Percentiles rank a stretch among this genome's conserved stretches.
Evolutionary conservation across 2,329 filamentous ascomycete species (phyloP).

Genomic region (Exophiala bonariae): DNA sequence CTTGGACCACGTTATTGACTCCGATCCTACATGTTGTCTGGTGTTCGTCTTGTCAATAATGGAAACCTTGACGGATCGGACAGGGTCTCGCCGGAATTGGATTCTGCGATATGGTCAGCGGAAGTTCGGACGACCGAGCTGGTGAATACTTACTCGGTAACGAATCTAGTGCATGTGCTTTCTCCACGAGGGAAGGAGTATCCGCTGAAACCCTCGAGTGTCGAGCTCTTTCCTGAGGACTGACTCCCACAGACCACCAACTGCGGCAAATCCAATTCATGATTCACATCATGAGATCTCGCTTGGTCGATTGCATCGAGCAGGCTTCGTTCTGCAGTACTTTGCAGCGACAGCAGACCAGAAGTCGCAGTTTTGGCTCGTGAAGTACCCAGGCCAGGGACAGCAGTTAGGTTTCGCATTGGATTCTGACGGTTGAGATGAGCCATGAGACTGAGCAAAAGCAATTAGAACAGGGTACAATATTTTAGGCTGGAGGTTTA

Average conservation of each 20-base stretch:
- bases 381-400: no score
- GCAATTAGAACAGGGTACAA: no score
- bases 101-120: not conserved
- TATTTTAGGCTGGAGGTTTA: no score
- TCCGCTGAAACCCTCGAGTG: constrained; percentile 62
- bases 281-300: not conserved
- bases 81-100: no score
- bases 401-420: no score
- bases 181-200: constrained; percentile 62
- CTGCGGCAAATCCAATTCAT: constrained; percentile 55
- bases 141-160: constrained; percentile 57
- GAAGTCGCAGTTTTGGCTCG: no score
- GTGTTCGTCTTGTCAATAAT: not conserved
- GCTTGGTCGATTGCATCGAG: no score
- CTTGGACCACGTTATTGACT: not conserved
- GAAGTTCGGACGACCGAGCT: constrained; percentile 26
- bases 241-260: constrained; percentile 66
- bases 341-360: no score
- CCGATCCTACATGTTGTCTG: not conserved
- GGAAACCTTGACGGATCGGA: not conserved
- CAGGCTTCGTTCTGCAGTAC: no score
- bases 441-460: no score
- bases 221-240: constrained; percentile 60
- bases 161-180: constrained; percentile 61
- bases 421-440: no score